Conservation (phyloP, 495 filamentous ascomycete genomes). For the Podospora didyma region DNA sequence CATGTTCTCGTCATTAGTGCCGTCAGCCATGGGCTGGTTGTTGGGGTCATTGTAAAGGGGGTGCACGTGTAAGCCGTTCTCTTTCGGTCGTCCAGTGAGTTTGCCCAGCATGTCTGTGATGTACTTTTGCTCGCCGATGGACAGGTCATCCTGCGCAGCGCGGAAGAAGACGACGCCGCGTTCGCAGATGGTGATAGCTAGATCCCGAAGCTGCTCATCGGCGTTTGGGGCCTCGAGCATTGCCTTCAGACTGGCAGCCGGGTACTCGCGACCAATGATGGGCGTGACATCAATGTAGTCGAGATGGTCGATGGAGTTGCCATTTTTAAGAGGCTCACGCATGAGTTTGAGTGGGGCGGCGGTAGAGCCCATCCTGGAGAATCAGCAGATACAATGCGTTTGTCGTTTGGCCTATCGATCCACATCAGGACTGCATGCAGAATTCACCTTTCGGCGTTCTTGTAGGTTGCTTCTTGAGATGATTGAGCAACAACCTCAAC, state of each 20-base stretch:
- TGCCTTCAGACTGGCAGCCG: slow-evolving; percentile 54
- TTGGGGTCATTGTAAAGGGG: slow-evolving; percentile 41
- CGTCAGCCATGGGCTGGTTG: slow-evolving; percentile 39
- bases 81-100: slow-evolving; percentile 37
- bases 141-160: slow-evolving; percentile 35
- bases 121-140: slow-evolving; percentile 35
- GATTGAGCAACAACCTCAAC: too few species aligned
- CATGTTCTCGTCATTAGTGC: slow-evolving; percentile 35
- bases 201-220: slow-evolving; percentile 61
- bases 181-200: slow-evolving; percentile 54
- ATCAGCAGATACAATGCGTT: too few species aligned
- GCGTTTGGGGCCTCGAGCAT: slow-evolving; percentile 59
- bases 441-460: too few species aligned
- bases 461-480: too few species aligned
- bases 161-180: slow-evolving; percentile 61
- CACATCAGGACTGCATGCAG: too few species aligned
- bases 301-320: slow-evolving; percentile 44
- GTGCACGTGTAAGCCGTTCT: slow-evolving; percentile 40
- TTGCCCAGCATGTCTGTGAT: slow-evolving; percentile 37
- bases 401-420: too few species aligned
- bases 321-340: slow-evolving; percentile 1
- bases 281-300: slow-evolving; percentile 63
- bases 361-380: background rate
- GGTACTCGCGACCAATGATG: slow-evolving; percentile 63
- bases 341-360: background rate